Conservation (phyloP, 345 rosid species). For the Leavenworthia alabamica region DNA sequence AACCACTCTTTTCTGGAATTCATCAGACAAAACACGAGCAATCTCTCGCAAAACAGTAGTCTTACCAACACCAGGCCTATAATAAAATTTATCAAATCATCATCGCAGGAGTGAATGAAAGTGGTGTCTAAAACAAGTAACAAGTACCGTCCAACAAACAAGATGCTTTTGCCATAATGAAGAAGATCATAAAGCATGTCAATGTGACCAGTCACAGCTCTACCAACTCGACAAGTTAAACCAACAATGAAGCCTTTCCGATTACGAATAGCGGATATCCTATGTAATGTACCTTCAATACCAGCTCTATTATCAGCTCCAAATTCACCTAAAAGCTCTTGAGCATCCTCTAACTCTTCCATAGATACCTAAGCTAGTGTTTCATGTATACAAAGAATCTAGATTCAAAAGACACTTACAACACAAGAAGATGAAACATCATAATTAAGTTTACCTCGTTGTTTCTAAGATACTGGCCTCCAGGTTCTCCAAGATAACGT, state of each 20-base stretch:
- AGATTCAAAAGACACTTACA: background rate
- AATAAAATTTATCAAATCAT: background rate
- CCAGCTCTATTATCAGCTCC: slow-evolving; percentile 64
- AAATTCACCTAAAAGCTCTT: slow-evolving; percentile 52
- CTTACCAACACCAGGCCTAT: slow-evolving; percentile 72
- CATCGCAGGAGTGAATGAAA: background rate
- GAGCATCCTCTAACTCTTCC: slow-evolving; percentile 56
- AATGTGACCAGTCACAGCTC: slow-evolving; percentile 56
- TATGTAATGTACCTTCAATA: slow-evolving; percentile 61
- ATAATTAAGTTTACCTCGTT: slow-evolving; percentile 37
- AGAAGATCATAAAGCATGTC: slow-evolving; percentile 62
- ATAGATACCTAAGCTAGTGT: slow-evolving; percentile 48
- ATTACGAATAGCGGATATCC: slow-evolving; percentile 57
- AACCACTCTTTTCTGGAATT: slow-evolving; percentile 61
- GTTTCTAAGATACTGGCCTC: slow-evolving; percentile 46
- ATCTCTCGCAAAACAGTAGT: slow-evolving; percentile 63
- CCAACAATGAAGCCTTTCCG: slow-evolving; percentile 52
- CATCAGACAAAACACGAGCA: slow-evolving; percentile 57
- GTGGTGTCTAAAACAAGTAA: background rate
- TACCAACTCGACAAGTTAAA: slow-evolving; percentile 59
- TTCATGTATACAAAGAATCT: slow-evolving; percentile 9
- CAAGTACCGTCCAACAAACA: slow-evolving; percentile 57
- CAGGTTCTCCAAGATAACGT: slow-evolving; percentile 49
- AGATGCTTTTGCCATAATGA: slow-evolving; percentile 53
- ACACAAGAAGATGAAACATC: background rate